These are phyloP conservation scores for Eucalyptus polybractea DNA, from an alignment of 345 rosid species.

Conservation along the genomic window DNA sequence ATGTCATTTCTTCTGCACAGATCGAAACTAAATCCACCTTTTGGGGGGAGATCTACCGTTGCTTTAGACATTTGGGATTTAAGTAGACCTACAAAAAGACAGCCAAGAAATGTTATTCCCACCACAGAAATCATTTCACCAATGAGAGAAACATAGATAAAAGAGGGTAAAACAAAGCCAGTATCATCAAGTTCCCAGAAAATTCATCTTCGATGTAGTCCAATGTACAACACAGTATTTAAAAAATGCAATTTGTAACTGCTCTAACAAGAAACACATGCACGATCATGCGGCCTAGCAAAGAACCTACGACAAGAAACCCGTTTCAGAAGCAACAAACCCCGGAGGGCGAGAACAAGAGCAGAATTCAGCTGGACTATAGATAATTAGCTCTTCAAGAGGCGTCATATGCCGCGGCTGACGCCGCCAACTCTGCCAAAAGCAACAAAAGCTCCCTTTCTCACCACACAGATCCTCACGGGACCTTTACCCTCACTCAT, in stretches of 20 bases:
- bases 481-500: neutral
- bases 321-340: neutral
- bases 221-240: neutral
- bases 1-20: slow-evolving; percentile 68
- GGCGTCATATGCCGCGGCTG: neutral
- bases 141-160: neutral
- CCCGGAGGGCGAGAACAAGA: neutral
- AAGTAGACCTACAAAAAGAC: neutral
- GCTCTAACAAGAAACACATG: neutral
- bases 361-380: neutral
- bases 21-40: slow-evolving; percentile 82
- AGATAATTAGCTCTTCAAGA: neutral
- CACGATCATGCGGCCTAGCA: neutral
- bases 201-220: neutral
- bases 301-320: neutral
- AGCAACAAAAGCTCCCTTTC: neutral
- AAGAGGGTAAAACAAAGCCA: neutral
- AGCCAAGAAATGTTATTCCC: neutral
- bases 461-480: neutral
- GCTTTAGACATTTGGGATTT: slow-evolving; percentile 32
- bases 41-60: slow-evolving; percentile 28
- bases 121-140: neutral
- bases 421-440: neutral
- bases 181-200: neutral
- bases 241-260: neutral